Conservation (phyloP, 2,329 filamentous ascomycete genomes). For the Xylariaceae sp. region DNA sequence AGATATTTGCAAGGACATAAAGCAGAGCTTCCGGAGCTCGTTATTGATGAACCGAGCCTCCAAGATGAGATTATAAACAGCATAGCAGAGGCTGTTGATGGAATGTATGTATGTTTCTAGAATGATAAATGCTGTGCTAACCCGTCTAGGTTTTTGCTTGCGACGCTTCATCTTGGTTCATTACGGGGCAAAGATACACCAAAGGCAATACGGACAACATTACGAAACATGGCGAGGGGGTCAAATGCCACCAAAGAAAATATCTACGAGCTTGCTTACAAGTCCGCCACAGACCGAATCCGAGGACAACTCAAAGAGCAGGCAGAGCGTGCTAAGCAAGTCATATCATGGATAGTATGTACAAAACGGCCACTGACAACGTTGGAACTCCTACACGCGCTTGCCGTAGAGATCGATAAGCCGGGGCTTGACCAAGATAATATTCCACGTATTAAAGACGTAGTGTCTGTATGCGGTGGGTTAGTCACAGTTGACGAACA, state of each 20-base stretch:
- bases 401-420: slow-evolving; percentile 44
- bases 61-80: slow-evolving; percentile 30
- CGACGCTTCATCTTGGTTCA: slow-evolving; percentile 45
- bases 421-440: slow-evolving; percentile 44
- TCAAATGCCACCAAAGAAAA: too few relatives aligned
- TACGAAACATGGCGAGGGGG: slow-evolving; percentile 42
- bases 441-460: slow-evolving; percentile 40
- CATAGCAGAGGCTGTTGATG: slow-evolving; percentile 37
- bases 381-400: slow-evolving; percentile 49
- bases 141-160: slow-evolving; percentile 47
- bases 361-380: slow-evolving; percentile 43
- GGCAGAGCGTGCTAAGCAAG: slow-evolving; percentile 44
- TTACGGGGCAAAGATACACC: slow-evolving; percentile 40
- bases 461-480: slow-evolving; percentile 49
- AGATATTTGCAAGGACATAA: slow-evolving; percentile 27
- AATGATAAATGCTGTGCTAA: neutral
- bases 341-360: slow-evolving; percentile 49
- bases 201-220: slow-evolving; percentile 41
- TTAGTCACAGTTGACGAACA: slow-evolving; percentile 49
- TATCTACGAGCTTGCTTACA: slow-evolving; percentile 49
- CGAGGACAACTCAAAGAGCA: slow-evolving; percentile 42
- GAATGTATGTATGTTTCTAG: slow-evolving; percentile 41
- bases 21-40: slow-evolving; percentile 23
- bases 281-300: slow-evolving; percentile 50
- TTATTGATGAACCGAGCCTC: slow-evolving; percentile 25